Base-by-base conservation (phyloP, 2,329 filamentous ascomycete species). In the Colletotrichum sp. region DNA sequence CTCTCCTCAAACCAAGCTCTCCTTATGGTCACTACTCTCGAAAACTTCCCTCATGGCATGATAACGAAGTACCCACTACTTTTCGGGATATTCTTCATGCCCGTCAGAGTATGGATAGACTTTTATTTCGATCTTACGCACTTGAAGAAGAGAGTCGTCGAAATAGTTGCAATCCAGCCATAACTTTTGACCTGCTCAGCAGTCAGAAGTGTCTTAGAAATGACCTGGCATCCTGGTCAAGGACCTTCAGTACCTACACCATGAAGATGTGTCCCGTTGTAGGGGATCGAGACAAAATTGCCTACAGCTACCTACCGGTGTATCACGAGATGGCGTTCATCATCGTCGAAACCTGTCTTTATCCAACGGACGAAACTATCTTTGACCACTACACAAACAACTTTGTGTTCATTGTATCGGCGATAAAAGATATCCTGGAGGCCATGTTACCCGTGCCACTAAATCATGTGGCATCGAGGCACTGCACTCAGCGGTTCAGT, bases 111-210 rank as follows among this genome's bases (percentile, higher is more conserved):
- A 25, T 62, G 22, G 59, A 62, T 32, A 29, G 29, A 29, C 59
- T 62, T 19, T n/a, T 44, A 2, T 44, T 44, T 6, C 39, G 19
- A 44, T 44, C 39, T 11, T 44, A 11, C 19, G 39, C 39, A 44
- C 39, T 44, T 1, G 39, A 44, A n/a, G 39, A 44, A n/a, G 1
- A 44, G 19, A 44, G 8, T n/a, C 39, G 19, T n/a, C 39, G 2
- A n/a, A n/a, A 5, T 11, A 44, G 5, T 0, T n/a, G 1, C 1
- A 1, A 44, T 44, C 2, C 19, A n/a, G 39, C 39, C 5, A 1
- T 8, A 3, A 3, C 8, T 1, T 62, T 62, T 0, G 29, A 62
- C 59, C 27, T 62, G 27, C 59, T 62, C 1, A 5, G 29, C 3
- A 62, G 22, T 8, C 59, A 62, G 29, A 29, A 29, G 0, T 5